Percentiles rank a stretch among this genome's conserved stretches.
Conservation (phyloP, 2,329 filamentous ascomycete genomes). For the Stemphylium beticola region DNA sequence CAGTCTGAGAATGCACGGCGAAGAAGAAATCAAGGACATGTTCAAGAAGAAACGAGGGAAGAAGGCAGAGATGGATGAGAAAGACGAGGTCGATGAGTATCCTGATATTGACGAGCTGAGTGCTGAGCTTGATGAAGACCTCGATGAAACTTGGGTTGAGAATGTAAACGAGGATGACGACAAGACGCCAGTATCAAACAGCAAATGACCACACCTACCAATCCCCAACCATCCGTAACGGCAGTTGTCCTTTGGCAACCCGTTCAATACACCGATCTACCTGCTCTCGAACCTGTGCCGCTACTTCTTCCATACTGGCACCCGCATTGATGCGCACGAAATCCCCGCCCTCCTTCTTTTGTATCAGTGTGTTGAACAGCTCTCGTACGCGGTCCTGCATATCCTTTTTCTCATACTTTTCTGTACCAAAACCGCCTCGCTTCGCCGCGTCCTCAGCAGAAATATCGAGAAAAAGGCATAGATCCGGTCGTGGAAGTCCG, state of each 20-base stretch:
- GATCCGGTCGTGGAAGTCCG: slow-evolving; percentile 84
- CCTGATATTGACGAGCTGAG: slow-evolving; percentile 30
- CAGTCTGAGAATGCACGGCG: slow-evolving; percentile 73
- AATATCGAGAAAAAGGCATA: slow-evolving; percentile 86
- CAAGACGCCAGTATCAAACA: neutral
- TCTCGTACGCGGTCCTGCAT: slow-evolving; percentile 82
- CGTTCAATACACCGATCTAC: slow-evolving; percentile 31
- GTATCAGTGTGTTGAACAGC: slow-evolving; percentile 67
- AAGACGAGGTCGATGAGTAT: slow-evolving; percentile 18
- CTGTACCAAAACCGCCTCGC: slow-evolving; percentile 85
- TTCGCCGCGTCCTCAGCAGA: slow-evolving; percentile 72
- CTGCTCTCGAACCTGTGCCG: slow-evolving; percentile 39
- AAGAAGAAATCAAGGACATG: slow-evolving; percentile 72
- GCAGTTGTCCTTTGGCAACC: slow-evolving; percentile 28
- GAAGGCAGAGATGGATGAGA: slow-evolving; percentile 33
- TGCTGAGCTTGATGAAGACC: slow-evolving; percentile 41
- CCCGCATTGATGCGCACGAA: slow-evolving; percentile 64
- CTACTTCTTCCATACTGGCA: slow-evolving; percentile 58
- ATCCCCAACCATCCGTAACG: slow-evolving; percentile 36
- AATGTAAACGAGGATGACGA: slow-evolving; percentile 41
- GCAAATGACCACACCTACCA: slow-evolving; percentile 28
- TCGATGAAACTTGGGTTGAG: slow-evolving; percentile 45
- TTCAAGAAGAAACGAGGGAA: slow-evolving; percentile 61
- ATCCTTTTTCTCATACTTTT: slow-evolving; percentile 84
- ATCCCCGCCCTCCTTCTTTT: slow-evolving; percentile 57